A percentile compares a stretch with the other conserved stretches of the same genome.
Evolutionary conservation across 2,329 filamentous ascomycete species (phyloP).

Genomic region (Fusarium algeriense): DNA sequence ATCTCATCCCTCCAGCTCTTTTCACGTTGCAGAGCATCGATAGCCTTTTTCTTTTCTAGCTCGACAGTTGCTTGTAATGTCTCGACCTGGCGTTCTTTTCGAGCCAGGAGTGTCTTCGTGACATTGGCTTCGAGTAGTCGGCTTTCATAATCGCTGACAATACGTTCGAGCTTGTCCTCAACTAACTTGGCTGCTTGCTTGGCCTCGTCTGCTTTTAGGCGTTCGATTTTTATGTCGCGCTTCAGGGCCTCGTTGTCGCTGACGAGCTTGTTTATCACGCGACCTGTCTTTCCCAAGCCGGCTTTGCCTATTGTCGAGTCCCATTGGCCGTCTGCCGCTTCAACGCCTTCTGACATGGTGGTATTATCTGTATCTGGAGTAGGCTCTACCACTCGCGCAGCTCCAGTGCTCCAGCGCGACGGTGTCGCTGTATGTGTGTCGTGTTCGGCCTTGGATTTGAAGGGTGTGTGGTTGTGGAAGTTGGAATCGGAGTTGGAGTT

Average conservation of each 20-base stretch:
- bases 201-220: constrained; percentile 75
- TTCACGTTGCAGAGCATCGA: constrained; percentile 70
- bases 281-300: constrained; percentile 78
- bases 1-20: constrained; percentile 72
- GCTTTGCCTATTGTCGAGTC: constrained; percentile 78
- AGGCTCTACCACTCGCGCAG: constrained; percentile 51
- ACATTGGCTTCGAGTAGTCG: constrained; percentile 77
- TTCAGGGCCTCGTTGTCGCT: constrained; percentile 84
- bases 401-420: constrained; percentile 50
- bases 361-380: constrained; percentile 45
- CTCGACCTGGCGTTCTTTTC: constrained; percentile 81
- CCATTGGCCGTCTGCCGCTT: constrained; percentile 61
- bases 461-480: constrained; percentile 50
- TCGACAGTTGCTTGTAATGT: constrained; percentile 74
- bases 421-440: constrained; percentile 46
- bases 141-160: constrained; percentile 76
- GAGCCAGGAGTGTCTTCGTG: constrained; percentile 76
- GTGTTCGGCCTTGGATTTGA: constrained; percentile 54
- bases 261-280: constrained; percentile 84
- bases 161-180: constrained; percentile 78
- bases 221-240: constrained; percentile 77
- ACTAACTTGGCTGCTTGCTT: constrained; percentile 74
- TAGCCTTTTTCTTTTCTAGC: constrained; percentile 71
- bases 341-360: constrained; percentile 50
- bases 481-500: constrained; percentile 54